Evolutionary conservation across 306 rosid genomes (phyloP).

Genomic region (Lathyrus tuberosus): DNA sequence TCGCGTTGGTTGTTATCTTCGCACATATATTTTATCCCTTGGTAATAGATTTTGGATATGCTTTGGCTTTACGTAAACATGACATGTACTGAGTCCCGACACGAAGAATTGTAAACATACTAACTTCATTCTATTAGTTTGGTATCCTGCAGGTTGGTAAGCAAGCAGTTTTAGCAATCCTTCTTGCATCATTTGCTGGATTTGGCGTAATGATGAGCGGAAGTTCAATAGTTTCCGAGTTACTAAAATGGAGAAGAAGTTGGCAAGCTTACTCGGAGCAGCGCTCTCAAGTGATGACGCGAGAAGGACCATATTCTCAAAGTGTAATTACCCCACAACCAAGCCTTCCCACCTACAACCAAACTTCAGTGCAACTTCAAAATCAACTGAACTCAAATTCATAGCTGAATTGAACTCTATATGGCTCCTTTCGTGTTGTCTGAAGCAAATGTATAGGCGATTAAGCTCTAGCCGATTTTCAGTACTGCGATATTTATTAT

Average conservation of each 20-base stretch:
- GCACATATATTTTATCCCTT: slow-evolving; percentile 83
- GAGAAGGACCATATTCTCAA: slow-evolving; percentile 36
- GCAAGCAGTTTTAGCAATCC: slow-evolving; percentile 78
- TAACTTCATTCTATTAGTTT: slow-evolving; percentile 21
- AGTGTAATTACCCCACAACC: slow-evolving; percentile 33
- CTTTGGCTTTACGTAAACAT: too few relatives aligned
- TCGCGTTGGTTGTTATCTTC: slow-evolving; percentile 80
- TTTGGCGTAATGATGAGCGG: slow-evolving; percentile 91
- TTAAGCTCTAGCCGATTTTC: slow-evolving; percentile 21
- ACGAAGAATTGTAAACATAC: slow-evolving; percentile 19
- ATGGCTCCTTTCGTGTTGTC: slow-evolving; percentile 23
- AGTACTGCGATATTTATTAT: slow-evolving; percentile 28
- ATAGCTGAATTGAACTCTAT: slow-evolving; percentile 36
- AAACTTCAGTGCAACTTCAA: slow-evolving; percentile 26
- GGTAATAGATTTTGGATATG: slow-evolving; percentile 55
- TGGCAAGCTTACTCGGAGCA: slow-evolving; percentile 51
- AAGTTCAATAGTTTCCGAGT: slow-evolving; percentile 70
- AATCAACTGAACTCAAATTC: slow-evolving; percentile 36
- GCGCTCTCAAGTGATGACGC: slow-evolving; percentile 40
- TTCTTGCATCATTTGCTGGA: slow-evolving; percentile 92
- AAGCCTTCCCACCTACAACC: slow-evolving; percentile 33
- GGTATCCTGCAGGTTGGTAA: slow-evolving; percentile 61
- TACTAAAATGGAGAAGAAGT: slow-evolving; percentile 63
- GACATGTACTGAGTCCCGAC: neutral
- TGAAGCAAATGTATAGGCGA: slow-evolving; percentile 31